These are phyloP conservation scores for Lactarius evosmus DNA, from an alignment of 768 basidiomycete genomes.

Conservation along the genomic window DNA sequence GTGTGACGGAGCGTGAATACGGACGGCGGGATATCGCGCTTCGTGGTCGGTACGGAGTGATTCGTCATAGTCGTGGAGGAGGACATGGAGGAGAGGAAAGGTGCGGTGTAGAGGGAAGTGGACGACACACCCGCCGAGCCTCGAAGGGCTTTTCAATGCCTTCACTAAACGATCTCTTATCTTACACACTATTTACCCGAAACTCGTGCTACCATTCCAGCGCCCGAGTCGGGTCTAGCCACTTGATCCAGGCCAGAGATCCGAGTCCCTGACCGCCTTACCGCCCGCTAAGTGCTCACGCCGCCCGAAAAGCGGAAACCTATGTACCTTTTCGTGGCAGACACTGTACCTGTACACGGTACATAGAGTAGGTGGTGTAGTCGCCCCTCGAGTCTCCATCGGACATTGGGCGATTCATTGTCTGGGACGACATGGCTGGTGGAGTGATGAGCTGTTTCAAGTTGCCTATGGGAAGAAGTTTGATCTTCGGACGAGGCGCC, in stretches of 20 bases:
- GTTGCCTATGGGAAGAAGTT: too few relatives aligned
- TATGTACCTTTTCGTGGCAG: not conserved
- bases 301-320: not conserved
- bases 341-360: too few relatives aligned
- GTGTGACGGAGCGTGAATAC: slow-evolving; percentile 91
- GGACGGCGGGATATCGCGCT: slow-evolving; percentile 54
- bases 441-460: too few relatives aligned
- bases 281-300: not conserved
- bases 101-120: not conserved
- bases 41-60: not conserved
- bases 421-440: too few relatives aligned
- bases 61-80: slow-evolving; percentile 3
- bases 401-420: not conserved
- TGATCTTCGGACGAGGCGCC: not conserved
- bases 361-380: not conserved
- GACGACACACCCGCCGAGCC: not conserved
- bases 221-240: slow-evolving; percentile 1
- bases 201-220: not conserved
- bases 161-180: not conserved
- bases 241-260: not conserved
- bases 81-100: slow-evolving; percentile 12
- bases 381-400: not conserved
- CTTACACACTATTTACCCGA: not conserved
- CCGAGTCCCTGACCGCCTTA: not conserved
- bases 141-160: not conserved